A percentile compares a stretch with the other conserved stretches of the same genome.
Conservation (phyloP, 176 grass and related monocot genomes). For the Elymus sibiricus region DNA sequence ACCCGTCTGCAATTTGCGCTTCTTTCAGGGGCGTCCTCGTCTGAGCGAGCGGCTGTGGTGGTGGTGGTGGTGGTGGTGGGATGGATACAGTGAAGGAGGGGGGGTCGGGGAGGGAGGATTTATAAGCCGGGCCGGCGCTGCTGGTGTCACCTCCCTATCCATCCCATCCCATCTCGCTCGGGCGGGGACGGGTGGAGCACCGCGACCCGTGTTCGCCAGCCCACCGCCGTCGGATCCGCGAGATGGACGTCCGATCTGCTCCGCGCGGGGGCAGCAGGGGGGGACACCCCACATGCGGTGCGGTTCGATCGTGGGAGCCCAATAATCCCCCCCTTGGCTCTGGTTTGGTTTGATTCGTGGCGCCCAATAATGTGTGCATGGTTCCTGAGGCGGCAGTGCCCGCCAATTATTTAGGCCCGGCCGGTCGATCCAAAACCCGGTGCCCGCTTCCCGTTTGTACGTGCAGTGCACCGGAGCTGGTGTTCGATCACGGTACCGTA, state of each 20-base stretch:
- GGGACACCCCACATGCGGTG: conserved; percentile 35
- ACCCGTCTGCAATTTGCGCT: conserved; percentile 24
- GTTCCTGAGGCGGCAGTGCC: neutral
- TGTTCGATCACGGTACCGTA: too few relatives aligned
- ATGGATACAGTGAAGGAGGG: neutral
- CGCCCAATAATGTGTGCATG: conserved; percentile 31
- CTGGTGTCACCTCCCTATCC: neutral
- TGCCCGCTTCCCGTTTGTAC: too few relatives aligned
- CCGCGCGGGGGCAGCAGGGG: fast-evolving
- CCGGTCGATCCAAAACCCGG: neutral
- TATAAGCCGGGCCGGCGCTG: conserved; percentile 16
- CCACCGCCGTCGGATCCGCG: neutral
- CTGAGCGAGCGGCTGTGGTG: neutral
- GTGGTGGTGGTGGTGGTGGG: too few relatives aligned
- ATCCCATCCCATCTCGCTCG: neutral
- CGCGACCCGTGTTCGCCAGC: neutral
- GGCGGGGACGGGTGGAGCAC: conserved; percentile 10
- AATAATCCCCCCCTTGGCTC: conserved; percentile 22
- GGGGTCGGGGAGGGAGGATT: neutral
- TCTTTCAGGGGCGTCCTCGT: neutral
- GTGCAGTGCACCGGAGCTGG: neutral
- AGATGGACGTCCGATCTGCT: neutral
- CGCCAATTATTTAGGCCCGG: conserved; percentile 13
- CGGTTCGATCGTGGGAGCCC: conserved; percentile 20
- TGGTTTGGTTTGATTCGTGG: neutral